Conservation (phyloP, 2,329 filamentous ascomycete genomes). For the Pestalotiopsis sp. region DNA sequence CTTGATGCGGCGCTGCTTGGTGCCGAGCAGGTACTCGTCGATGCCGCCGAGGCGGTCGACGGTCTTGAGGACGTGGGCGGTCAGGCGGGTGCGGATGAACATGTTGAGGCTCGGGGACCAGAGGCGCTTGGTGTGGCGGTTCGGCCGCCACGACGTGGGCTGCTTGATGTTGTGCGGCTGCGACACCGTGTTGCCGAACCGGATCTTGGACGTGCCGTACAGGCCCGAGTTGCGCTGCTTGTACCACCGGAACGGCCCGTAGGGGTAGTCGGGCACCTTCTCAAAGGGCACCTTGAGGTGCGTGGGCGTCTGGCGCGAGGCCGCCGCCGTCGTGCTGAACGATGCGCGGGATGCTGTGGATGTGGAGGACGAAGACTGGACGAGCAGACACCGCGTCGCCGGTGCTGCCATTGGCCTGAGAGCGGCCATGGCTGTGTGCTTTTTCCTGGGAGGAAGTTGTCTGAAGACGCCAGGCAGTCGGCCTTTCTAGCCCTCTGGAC, state of each 20-base stretch:
- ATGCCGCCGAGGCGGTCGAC: slow-evolving; percentile 87
- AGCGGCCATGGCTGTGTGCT: neutral
- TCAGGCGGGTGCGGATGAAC: slow-evolving; percentile 69
- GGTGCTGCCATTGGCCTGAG: slow-evolving; percentile 7
- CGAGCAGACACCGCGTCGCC: slow-evolving; percentile 10
- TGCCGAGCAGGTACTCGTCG: slow-evolving; percentile 87
- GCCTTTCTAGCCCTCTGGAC: neutral
- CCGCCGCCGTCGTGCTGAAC: slow-evolving; percentile 25
- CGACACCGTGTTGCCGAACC: slow-evolving; percentile 78
- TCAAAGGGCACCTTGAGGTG: slow-evolving; percentile 42
- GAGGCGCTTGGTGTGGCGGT: slow-evolving; percentile 70
- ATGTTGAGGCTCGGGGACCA: slow-evolving; percentile 65
- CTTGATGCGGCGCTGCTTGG: slow-evolving; percentile 76
- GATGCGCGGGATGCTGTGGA: slow-evolving; percentile 15
- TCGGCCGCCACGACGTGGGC: slow-evolving; percentile 74
- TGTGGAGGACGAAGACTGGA: neutral
- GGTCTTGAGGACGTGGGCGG: slow-evolving; percentile 68
- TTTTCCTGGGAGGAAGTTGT: neutral
- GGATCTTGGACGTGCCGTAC: slow-evolving; percentile 71
- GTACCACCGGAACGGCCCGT: slow-evolving; percentile 70
- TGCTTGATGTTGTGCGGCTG: slow-evolving; percentile 70
- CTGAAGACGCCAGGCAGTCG: neutral
- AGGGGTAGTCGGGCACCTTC: slow-evolving; percentile 67
- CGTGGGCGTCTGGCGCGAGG: slow-evolving; percentile 29
- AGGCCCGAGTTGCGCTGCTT: slow-evolving; percentile 80